These are phyloP conservation scores for Calonectria henricotiae DNA, from an alignment of 2,329 filamentous ascomycete genomes.

Conservation along the genomic window DNA sequence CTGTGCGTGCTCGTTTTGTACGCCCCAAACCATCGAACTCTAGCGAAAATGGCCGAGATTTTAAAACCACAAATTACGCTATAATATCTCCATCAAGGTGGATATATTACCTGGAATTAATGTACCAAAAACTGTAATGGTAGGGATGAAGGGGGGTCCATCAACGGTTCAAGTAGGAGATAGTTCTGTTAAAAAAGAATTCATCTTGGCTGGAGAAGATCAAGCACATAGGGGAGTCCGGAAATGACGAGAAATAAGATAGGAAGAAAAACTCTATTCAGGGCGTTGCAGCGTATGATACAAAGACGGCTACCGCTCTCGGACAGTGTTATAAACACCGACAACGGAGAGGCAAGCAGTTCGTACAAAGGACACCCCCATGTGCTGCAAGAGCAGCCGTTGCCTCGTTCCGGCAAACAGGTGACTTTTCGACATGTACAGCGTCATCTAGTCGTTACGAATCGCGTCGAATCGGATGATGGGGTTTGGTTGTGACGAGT, in stretches of 20 bases:
- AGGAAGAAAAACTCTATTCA: conserved; percentile 54
- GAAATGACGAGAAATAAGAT: conserved; percentile 3
- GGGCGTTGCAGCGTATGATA: conserved; percentile 56
- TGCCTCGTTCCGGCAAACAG: conserved; percentile 48
- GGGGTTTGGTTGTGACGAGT: conserved; percentile 33
- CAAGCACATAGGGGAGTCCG: not conserved
- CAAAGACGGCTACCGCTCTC: conserved; percentile 49
- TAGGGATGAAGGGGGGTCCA: not conserved
- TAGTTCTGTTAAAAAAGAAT: not conserved
- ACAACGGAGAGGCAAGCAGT: conserved; percentile 48
- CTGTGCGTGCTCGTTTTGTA: not conserved
- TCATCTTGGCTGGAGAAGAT: not conserved
- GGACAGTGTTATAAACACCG: conserved; percentile 41
- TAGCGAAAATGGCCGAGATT: no score
- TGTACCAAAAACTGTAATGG: not conserved
- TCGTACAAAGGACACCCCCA: conserved; percentile 49
- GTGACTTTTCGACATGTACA: conserved; percentile 49
- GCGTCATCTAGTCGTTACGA: conserved; percentile 47
- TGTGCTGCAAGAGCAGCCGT: conserved; percentile 34
- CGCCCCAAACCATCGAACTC: not conserved
- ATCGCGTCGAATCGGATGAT: conserved; percentile 44
- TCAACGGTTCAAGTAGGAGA: no score
- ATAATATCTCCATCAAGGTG: not conserved
- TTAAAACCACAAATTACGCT: not conserved
- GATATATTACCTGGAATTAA: not conserved